phyloP scores from a whole-genome alignment of 495 filamentous ascomycete species.

The Penicillium pulvis region DNA sequence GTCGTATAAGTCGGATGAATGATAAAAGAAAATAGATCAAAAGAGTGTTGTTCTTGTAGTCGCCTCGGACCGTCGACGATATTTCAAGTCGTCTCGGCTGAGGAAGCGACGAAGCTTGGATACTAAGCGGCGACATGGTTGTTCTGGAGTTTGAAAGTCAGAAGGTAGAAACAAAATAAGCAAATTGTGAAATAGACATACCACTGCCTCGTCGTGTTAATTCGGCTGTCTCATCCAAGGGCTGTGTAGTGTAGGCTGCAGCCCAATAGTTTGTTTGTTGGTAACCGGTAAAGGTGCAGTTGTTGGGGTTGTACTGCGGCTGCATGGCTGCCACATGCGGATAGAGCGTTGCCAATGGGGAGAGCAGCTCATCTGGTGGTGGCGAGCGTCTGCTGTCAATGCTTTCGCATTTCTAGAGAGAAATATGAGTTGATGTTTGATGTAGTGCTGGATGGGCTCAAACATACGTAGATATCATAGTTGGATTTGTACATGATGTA shows the following conservation, averaged over 20 bases:
- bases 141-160: conserved; percentile 15
- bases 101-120: conserved; percentile 37
- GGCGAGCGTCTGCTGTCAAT: conserved; percentile 31
- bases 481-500: conserved; percentile 49
- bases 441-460: conserved; percentile 22
- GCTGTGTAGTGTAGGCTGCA: conserved; percentile 36
- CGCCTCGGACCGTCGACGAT: conserved; percentile 23
- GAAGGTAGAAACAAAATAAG: neutral
- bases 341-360: conserved; percentile 42
- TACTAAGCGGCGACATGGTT: conserved; percentile 29
- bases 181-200: conserved; percentile 19
- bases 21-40: neutral
- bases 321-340: conserved; percentile 45
- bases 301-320: conserved; percentile 36
- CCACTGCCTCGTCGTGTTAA: conserved; percentile 29
- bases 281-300: conserved; percentile 44
- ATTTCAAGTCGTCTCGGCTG: conserved; percentile 34
- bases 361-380: conserved; percentile 38
- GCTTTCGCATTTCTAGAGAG: conserved; percentile 24
- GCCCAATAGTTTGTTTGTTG: conserved; percentile 42
- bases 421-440: conserved; percentile 1
- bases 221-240: conserved; percentile 22
- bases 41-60: conserved; percentile 15
- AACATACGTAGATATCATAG: conserved; percentile 37
- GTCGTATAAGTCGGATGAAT: neutral